Evolutionary conservation across 305 asterid genomes (phyloP), one percentile per base, ranked within the genome.

Genomic region (Ruellia speciosa): DNA sequence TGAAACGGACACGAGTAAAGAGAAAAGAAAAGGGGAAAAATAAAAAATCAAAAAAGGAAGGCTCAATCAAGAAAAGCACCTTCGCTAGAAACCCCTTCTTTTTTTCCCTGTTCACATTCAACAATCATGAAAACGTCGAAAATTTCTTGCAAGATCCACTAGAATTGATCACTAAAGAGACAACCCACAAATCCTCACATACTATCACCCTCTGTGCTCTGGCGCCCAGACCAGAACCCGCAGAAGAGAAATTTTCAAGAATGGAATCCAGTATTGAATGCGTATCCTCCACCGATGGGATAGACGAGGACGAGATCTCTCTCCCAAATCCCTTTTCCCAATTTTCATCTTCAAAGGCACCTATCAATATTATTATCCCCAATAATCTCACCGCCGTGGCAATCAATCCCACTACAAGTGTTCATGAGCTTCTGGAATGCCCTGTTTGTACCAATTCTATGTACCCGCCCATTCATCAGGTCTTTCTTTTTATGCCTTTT

Each of bases 251-350:
- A 43, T 11, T 11, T 43, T 43, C 49, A 11, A 43, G 49, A 50
- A 81, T 81, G 84, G 84, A 78, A 52, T 68, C 83, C 17, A 71
- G 70, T 67, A 78, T 75, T 59, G 84, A 81, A 65, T 81, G 84
- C 83, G 15, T 67, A 60, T 75, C 84, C 17, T 69, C 75, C 52
- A 20, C 73, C 51, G 84, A 75, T 54, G 84, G 82, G 65, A 58
- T 77, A 52, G 81, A 71, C 39, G 88, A 76, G 51, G 85, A 77
- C 54, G 83, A 71, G 84, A 70, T 75, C 78, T 61, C 75, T 40
- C 71, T 34, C 58, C 63, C 69, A 18, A 69, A 60, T 35, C 69
- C 75, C 54, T 71, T 64, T 19, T 65, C 79, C 34, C 77, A 66
- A 55, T 75, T 66, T 58, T 59, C 79, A 18, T 72, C 77, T 65